Percentiles rank a stretch among this genome's conserved stretches.
Conservation (phyloP, 2,329 filamentous ascomycete species). For the Rosellinia necatrix region DNA sequence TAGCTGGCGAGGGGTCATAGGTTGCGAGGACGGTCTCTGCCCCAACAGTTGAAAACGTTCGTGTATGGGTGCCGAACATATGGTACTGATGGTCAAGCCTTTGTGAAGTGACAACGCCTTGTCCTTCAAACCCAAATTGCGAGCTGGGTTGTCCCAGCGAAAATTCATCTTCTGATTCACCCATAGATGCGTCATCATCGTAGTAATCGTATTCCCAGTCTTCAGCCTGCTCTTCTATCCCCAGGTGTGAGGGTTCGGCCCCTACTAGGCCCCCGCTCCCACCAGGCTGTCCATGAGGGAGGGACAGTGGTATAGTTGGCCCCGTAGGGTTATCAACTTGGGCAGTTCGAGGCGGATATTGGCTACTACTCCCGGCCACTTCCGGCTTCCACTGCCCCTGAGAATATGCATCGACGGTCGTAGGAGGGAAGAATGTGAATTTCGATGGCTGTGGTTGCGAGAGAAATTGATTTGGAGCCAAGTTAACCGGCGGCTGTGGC, state of each 20-base stretch:
- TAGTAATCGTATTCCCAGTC: constrained; percentile 53
- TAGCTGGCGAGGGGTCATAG: constrained; percentile 67
- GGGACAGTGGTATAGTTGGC: constrained; percentile 22
- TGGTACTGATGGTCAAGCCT: constrained; percentile 45
- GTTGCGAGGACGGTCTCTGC: constrained; percentile 61
- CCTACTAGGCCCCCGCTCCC: constrained; percentile 32
- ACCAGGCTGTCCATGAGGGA: constrained; percentile 20
- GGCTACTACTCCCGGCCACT: constrained; percentile 31
- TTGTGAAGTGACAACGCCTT: constrained; percentile 46
- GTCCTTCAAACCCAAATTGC: constrained; percentile 46
- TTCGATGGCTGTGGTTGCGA: constrained; percentile 33
- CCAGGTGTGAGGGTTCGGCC: constrained; percentile 14
- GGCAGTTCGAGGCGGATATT: constrained; percentile 27
- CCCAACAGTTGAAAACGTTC: constrained; percentile 55
- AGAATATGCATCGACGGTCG: constrained; percentile 36
- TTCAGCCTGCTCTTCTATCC: constrained; percentile 22
- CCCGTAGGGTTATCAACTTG: constrained; percentile 23
- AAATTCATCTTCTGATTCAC: constrained; percentile 64
- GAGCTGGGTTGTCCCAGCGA: constrained; percentile 46
- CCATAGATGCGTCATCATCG: constrained; percentile 66
- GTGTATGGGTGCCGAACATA: constrained; percentile 51
- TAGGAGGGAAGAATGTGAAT: constrained; percentile 40
- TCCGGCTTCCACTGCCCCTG: constrained; percentile 36
- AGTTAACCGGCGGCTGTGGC: constrained; percentile 32
- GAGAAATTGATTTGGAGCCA: constrained; percentile 32